Conservation (phyloP, 768 basidiomycete species). For the Hortiboletus campestris region DNA sequence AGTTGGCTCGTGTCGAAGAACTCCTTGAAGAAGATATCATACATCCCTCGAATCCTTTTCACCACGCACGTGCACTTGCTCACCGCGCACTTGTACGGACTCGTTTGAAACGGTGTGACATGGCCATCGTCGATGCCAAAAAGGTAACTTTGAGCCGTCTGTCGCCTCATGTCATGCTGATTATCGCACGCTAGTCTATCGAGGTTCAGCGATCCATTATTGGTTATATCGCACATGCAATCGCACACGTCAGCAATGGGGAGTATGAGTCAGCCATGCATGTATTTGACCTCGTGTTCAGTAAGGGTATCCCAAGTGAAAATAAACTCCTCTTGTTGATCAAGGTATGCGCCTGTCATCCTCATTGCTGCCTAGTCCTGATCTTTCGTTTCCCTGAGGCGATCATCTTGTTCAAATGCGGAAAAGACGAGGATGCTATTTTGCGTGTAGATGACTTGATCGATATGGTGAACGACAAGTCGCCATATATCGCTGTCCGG, state of each 20-base stretch:
- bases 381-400: not conserved
- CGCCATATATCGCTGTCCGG: not conserved
- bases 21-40: not conserved
- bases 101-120: too few species aligned
- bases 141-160: not conserved
- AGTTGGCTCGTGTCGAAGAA: not conserved
- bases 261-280: too few species aligned
- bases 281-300: slow-evolving; percentile 6
- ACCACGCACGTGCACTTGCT: slow-evolving; percentile 1
- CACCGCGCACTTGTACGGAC: not conserved
- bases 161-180: not conserved
- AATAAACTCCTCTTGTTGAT: slow-evolving; percentile 6
- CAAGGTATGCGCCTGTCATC: not conserved
- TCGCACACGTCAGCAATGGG: too few species aligned
- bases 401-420: not conserved
- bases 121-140: slow-evolving; percentile 4
- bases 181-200: not conserved
- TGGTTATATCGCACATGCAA: too few species aligned
- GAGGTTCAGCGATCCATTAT: slow-evolving; percentile 3
- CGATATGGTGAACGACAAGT: not conserved
- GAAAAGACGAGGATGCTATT: not conserved
- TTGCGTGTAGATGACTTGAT: not conserved
- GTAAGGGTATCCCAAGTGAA: not conserved
- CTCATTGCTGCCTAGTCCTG: not conserved
- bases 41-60: not conserved